Conservation (phyloP, 495 filamentous ascomycete genomes). For the Penicillium ucsense region DNA sequence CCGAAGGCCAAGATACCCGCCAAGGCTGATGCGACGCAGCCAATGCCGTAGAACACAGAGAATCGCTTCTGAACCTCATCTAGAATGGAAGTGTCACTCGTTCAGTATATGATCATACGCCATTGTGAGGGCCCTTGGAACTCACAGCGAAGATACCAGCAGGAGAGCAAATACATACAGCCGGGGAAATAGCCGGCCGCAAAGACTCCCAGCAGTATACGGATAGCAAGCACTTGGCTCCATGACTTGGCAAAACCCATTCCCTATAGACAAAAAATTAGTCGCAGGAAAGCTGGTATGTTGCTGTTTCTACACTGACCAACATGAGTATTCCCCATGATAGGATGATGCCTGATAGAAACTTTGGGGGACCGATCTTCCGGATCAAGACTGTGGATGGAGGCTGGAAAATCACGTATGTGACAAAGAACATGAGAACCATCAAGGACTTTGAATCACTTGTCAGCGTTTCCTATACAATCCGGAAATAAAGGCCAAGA, state of each 20-base stretch:
- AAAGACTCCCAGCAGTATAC: conserved; percentile 45
- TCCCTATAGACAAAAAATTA: background rate
- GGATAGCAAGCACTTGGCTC: conserved; percentile 34
- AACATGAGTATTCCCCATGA: conserved; percentile 1
- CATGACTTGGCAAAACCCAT: conserved; percentile 40
- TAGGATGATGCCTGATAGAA: background rate
- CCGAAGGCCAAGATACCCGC: conserved; percentile 49
- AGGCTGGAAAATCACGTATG: conserved; percentile 55
- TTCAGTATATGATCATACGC: background rate
- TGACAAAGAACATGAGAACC: conserved; percentile 55
- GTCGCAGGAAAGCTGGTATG: background rate
- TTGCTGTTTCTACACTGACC: background rate
- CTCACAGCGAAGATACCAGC: conserved; percentile 9
- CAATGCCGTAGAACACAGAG: conserved; percentile 46
- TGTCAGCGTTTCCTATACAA: background rate
- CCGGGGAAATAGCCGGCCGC: conserved; percentile 37
- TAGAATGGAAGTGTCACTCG: background rate
- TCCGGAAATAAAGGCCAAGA: no score
- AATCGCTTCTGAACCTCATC: conserved; percentile 43
- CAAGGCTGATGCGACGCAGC: conserved; percentile 42
- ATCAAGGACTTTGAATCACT: conserved; percentile 38
- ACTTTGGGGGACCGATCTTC: conserved; percentile 43
- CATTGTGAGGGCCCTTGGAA: background rate
- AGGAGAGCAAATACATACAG: conserved; percentile 5
- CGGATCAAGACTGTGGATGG: conserved; percentile 47